These are phyloP conservation scores for Phyllosticta ampelicida DNA, from an alignment of 2,329 filamentous ascomycete genomes.

Conservation along the genomic window DNA sequence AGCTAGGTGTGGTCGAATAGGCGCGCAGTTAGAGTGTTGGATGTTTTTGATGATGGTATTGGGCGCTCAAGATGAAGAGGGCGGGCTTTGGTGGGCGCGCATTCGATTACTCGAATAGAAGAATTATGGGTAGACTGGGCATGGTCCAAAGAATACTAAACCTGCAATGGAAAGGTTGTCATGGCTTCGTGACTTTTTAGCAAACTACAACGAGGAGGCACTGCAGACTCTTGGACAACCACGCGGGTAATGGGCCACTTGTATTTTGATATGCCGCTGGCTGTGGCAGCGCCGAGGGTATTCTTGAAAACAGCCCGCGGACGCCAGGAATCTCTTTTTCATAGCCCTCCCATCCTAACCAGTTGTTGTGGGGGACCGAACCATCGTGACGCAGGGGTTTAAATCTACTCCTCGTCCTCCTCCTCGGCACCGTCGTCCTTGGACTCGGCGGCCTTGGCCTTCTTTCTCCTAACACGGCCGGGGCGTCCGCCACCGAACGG, in stretches of 20 bases:
- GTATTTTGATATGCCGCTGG: background rate
- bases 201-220: background rate
- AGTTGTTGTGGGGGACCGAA: slow-evolving; percentile 23
- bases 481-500: slow-evolving; percentile 95
- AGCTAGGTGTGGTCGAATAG: too few relatives aligned
- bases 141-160: too few relatives aligned
- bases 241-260: background rate
- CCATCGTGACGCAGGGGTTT: slow-evolving; percentile 4
- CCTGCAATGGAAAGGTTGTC: background rate
- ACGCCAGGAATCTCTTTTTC: background rate
- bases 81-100: too few relatives aligned
- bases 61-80: too few relatives aligned
- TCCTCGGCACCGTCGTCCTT: slow-evolving; percentile 75
- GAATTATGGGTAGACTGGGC: too few relatives aligned
- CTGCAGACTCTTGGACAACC: background rate
- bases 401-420: slow-evolving; percentile 52
- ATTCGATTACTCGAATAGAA: too few relatives aligned
- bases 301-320: background rate
- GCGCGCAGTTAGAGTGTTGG: background rate
- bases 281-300: background rate
- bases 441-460: slow-evolving; percentile 91
- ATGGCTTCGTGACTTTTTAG: background rate
- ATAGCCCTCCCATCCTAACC: background rate
- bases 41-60: background rate
- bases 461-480: slow-evolving; percentile 98